Conservation (phyloP, 352 stramenopile genomes). For the Phytophthora fragariaefolia region DNA sequence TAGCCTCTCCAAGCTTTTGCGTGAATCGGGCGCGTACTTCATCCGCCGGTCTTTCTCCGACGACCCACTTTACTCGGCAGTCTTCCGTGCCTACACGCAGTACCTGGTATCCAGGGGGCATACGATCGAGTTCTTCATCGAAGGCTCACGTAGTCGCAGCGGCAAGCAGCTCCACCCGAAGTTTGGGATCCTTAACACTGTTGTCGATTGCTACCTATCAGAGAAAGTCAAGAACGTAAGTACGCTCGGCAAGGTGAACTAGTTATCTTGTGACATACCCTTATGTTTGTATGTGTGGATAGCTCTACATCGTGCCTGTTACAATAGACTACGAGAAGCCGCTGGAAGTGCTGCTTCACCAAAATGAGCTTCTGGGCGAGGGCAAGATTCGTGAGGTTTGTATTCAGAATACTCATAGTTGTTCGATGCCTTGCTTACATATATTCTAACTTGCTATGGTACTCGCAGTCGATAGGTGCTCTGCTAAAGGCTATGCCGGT, state of each 20-base stretch:
- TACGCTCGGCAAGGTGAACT: conserved; percentile 5
- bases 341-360: conserved; percentile 80
- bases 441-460: not conserved
- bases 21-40: conserved; percentile 80
- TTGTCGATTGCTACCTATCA: conserved; percentile 75
- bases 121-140: conserved; percentile 89
- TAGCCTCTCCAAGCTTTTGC: conserved; percentile 63
- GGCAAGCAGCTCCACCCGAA: conserved; percentile 86
- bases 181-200: conserved; percentile 77
- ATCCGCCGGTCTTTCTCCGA: conserved; percentile 77
- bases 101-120: conserved; percentile 78
- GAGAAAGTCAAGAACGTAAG: conserved; percentile 79
- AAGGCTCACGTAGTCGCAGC: conserved; percentile 83
- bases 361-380: conserved; percentile 82
- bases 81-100: conserved; percentile 87
- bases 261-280: conserved; percentile 3
- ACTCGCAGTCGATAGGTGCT: conserved; percentile 58
- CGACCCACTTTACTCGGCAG: conserved; percentile 71
- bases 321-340: conserved; percentile 91
- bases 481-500: conserved; percentile 75
- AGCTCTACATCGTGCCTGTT: conserved; percentile 84
- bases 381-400: conserved; percentile 81
- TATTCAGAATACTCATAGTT: not conserved
- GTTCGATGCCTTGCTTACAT: not conserved
- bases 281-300: not conserved